A percentile compares a stretch with the other conserved stretches of the same genome.
phyloP scores from a whole-genome alignment of 331 rosid genomes.

The Ulmus americana region DNA sequence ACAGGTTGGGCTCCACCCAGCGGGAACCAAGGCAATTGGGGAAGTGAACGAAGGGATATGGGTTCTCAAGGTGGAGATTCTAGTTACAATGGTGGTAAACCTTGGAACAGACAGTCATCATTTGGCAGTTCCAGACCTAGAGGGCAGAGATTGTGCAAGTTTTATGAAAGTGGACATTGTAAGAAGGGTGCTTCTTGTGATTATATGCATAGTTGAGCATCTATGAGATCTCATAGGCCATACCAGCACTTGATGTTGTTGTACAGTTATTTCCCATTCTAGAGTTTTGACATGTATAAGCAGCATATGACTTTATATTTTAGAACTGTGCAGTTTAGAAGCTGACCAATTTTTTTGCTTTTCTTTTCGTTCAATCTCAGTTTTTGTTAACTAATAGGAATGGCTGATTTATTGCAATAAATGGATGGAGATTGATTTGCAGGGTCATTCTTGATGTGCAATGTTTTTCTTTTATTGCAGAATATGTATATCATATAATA shows the following conservation, averaged over 20 bases:
- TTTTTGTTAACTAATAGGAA: not conserved
- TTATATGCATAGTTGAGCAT: constrained; percentile 63
- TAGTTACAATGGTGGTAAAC: constrained; percentile 58
- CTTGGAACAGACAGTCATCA: constrained; percentile 72
- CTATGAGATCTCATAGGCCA: constrained; percentile 10
- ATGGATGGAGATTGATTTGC: not conserved
- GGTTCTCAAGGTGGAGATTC: constrained; percentile 59
- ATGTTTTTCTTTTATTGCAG: too few relatives aligned
- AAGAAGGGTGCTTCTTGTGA: constrained; percentile 80
- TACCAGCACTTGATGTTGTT: constrained; percentile 59
- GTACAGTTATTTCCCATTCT: constrained; percentile 57
- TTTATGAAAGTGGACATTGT: constrained; percentile 79
- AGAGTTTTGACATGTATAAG: constrained; percentile 40
- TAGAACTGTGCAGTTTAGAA: constrained; percentile 19
- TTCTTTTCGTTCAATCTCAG: not conserved
- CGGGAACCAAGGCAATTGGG: constrained; percentile 46
- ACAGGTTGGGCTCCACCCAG: constrained; percentile 57
- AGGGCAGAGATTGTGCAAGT: constrained; percentile 76
- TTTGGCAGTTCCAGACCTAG: constrained; percentile 56
- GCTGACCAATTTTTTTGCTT: constrained; percentile 10
- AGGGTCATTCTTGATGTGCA: not conserved
- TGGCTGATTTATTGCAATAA: not conserved
- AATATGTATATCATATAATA: too few relatives aligned
- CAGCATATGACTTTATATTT: constrained; percentile 23
- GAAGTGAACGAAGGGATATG: constrained; percentile 49